Conservation (phyloP, 2,329 filamentous ascomycete species). For the Verticillium dahliae region DNA sequence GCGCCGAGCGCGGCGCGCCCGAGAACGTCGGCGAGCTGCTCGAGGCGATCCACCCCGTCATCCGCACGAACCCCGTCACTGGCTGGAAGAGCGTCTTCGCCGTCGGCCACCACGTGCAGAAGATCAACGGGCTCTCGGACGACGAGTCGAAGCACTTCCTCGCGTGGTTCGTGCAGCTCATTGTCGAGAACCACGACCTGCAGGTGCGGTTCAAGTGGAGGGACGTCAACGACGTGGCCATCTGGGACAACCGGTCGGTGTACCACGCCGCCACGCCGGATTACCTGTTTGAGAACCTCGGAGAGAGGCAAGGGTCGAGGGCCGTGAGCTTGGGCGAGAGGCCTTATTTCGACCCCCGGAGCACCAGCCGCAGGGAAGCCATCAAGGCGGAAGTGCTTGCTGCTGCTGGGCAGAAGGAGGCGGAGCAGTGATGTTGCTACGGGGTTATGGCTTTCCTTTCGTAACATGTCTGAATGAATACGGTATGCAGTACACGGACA, state of each 20-base stretch:
- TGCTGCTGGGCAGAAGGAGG: neutral
- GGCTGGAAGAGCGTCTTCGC: slow-evolving; percentile 52
- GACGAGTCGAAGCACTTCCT: slow-evolving; percentile 42
- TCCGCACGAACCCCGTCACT: slow-evolving; percentile 52
- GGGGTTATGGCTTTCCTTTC: too few relatives aligned
- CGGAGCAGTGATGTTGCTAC: neutral
- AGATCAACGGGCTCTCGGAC: slow-evolving; percentile 42
- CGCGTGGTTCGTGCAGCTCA: slow-evolving; percentile 42
- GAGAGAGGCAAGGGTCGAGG: slow-evolving; percentile 40
- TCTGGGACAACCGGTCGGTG: slow-evolving; percentile 53
- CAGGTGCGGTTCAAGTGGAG: slow-evolving; percentile 42
- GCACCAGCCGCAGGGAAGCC: slow-evolving; percentile 17
- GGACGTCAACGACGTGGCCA: slow-evolving; percentile 40
- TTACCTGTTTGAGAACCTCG: slow-evolving; percentile 36
- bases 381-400: slow-evolving; percentile 2
- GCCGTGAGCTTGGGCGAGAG: slow-evolving; percentile 47
- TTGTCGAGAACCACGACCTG: slow-evolving; percentile 49
- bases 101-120: slow-evolving; percentile 40
- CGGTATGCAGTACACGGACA: too few relatives aligned
- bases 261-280: slow-evolving; percentile 50
- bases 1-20: slow-evolving; percentile 38
- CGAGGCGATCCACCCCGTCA: slow-evolving; percentile 44
- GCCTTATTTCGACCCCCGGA: slow-evolving; percentile 44
- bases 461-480: too few relatives aligned
- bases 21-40: slow-evolving; percentile 42